Conservation (phyloP, 2,329 filamentous ascomycete species). For the Emericellopsis atlantica region DNA sequence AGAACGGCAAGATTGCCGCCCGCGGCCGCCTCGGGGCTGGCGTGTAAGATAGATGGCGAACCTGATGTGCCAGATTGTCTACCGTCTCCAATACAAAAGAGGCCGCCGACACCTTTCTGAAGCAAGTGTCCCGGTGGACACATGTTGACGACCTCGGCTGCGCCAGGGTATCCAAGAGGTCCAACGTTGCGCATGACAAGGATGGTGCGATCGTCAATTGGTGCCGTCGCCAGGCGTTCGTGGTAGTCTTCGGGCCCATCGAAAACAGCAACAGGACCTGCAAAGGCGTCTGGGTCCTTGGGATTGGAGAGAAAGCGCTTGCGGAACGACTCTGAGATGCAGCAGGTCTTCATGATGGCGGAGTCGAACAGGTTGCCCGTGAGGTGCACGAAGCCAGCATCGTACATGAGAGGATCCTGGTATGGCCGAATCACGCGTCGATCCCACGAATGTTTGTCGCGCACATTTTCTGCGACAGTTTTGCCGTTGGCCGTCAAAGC, state of each 20-base stretch:
- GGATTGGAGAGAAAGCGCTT: conserved; percentile 30
- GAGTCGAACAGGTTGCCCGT: conserved; percentile 34
- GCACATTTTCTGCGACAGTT: conserved; percentile 27
- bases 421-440: conserved; percentile 31
- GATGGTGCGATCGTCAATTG: conserved; percentile 1
- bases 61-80: conserved; percentile 42
- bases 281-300: conserved; percentile 32
- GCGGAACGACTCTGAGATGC: conserved; percentile 31
- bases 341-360: conserved; percentile 39
- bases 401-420: conserved; percentile 27
- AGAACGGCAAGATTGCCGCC: conserved; percentile 39
- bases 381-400: conserved; percentile 38
- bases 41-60: conserved; percentile 42
- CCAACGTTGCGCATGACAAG: conserved; percentile 20
- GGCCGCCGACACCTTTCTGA: conserved; percentile 26
- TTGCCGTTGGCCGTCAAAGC: conserved; percentile 32
- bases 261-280: conserved; percentile 31
- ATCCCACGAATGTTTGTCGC: conserved; percentile 34
- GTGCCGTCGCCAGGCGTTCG: conserved; percentile 10
- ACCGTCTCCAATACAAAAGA: conserved; percentile 40
- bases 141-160: conserved; percentile 40
- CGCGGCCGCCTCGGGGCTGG: conserved; percentile 39
- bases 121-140: conserved; percentile 30
- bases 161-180: conserved; percentile 34
- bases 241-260: conserved; percentile 37